These are phyloP conservation scores for Pogostemon cablin DNA, from an alignment of 257 asterid genomes.

Conservation along the genomic window DNA sequence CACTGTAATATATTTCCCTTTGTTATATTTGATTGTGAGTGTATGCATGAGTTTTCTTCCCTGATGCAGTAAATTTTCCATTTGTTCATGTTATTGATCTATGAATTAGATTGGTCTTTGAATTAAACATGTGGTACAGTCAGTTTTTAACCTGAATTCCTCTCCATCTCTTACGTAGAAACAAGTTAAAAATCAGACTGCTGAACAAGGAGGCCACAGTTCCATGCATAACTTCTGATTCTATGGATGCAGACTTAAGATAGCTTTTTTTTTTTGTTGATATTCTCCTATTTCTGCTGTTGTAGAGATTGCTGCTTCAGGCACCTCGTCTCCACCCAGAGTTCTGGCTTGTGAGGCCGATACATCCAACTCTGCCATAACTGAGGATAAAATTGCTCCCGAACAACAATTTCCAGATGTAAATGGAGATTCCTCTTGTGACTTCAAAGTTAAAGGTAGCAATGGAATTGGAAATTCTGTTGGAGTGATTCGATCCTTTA, in stretches of 20 bases:
- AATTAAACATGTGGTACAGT: slow-evolving; percentile 19
- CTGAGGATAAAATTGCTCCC: slow-evolving; percentile 40
- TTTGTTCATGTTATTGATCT: slow-evolving; percentile 10
- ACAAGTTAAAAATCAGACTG: background rate
- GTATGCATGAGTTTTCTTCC: background rate
- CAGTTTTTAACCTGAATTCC: slow-evolving; percentile 10
- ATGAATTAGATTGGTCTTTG: slow-evolving; percentile 17
- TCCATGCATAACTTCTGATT: slow-evolving; percentile 18
- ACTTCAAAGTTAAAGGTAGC: slow-evolving; percentile 36
- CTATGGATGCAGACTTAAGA: background rate
- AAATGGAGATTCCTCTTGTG: slow-evolving; percentile 37
- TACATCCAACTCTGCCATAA: slow-evolving; percentile 43
- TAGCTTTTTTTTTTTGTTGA: background rate
- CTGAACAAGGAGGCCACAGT: background rate
- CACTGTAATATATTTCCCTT: background rate
- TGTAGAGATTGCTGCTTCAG: slow-evolving; percentile 35
- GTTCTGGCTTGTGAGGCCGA: slow-evolving; percentile 44
- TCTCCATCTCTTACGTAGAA: slow-evolving; percentile 11
- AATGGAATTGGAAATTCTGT: slow-evolving; percentile 35
- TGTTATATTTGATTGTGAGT: background rate
- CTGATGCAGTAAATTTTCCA: background rate
- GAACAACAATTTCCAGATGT: slow-evolving; percentile 35
- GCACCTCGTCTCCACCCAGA: slow-evolving; percentile 30
- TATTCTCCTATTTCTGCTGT: slow-evolving; percentile 25
- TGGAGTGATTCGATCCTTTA: slow-evolving; percentile 29